A percentile compares a stretch with the other conserved stretches of the same genome.
These are phyloP conservation scores for Aspergillus luchuensis DNA, from an alignment of 2,329 filamentous ascomycete genomes.

Conservation along the genomic window DNA sequence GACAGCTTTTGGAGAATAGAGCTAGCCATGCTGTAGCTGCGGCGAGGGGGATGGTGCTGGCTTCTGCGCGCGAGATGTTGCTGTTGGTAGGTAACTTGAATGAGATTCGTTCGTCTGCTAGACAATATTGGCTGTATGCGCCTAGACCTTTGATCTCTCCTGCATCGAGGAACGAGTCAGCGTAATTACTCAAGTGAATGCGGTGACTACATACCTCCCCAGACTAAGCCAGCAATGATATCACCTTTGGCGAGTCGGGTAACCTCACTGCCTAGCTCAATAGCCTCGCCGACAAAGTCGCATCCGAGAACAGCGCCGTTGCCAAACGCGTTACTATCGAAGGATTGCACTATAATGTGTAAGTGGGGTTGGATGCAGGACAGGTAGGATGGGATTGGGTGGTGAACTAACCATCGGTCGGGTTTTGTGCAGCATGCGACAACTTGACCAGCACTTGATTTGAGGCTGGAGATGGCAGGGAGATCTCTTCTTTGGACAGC, in stretches of 20 bases:
- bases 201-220: slow-evolving; percentile 26
- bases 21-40: slow-evolving; percentile 44
- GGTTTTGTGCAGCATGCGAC: slow-evolving; percentile 29
- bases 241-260: slow-evolving; percentile 37
- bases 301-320: slow-evolving; percentile 34
- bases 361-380: neutral
- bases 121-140: slow-evolving; percentile 42
- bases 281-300: slow-evolving; percentile 38
- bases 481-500: slow-evolving; percentile 16
- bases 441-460: slow-evolving; percentile 28
- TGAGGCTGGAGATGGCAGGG: slow-evolving; percentile 10
- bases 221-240: slow-evolving; percentile 35
- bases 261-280: slow-evolving; percentile 34
- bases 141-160: slow-evolving; percentile 33
- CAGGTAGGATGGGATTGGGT: neutral
- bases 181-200: too few relatives aligned
- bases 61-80: slow-evolving; percentile 33
- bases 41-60: slow-evolving; percentile 45
- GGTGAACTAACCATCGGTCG: slow-evolving; percentile 23
- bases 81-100: slow-evolving; percentile 42
- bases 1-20: slow-evolving; percentile 41
- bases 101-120: slow-evolving; percentile 46
- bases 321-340: slow-evolving; percentile 43
- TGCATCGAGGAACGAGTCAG: neutral
- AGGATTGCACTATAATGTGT: slow-evolving; percentile 29